Base-by-base conservation (phyloP, 2,329 filamentous ascomycete species). In the Lojkania enalia region DNA sequence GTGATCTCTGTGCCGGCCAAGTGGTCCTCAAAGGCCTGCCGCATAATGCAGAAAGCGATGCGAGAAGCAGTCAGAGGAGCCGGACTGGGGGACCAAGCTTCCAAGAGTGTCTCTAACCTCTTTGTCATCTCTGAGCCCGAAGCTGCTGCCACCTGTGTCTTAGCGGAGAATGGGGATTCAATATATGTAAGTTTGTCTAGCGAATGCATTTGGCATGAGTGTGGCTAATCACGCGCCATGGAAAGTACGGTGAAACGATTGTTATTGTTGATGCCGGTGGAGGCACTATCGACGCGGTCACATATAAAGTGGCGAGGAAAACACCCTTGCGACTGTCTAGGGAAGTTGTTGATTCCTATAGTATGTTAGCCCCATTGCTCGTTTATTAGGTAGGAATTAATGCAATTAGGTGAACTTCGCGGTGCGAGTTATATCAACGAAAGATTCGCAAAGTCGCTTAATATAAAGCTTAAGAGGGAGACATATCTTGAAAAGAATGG, bases 391-490 rank as follows among this genome's bases (percentile, higher is more conserved):
- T 20, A 16, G 29, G n/a, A 18, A 3, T 16, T 45, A 41, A 46
- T 20, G 14, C 12, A 5, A 13, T 14, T 16, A 52, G 66, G 66
- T 27, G 51, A 47, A n/a, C 48, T 64, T 4, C 60, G 58, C 33
- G 66, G 64, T 21, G 63, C 60, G 1, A 64, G 59, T 40, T 66
- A 57, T 35, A 48, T 69, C 12, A 66, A 69, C 47, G 51, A 66
- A 30, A 51, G 35, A 19, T 66, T 66, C 32, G 48, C 57, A 12
- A 43, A 45, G 20, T 31, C 46, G 4, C 39, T 63, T 9, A 25
- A 33, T 25, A 37, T 51, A n/a, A 42, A 35, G 16, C 44, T 66
- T 20, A 35, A 36, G 11, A 39, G 51, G 7, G 63, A 67, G 30
- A 49, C 43, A 19, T 55, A 63, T 23, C 40, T 57, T 0, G 41